Percentiles rank a stretch among this genome's conserved stretches.
Conservation (phyloP, 495 filamentous ascomycete species). For the Apiosordaria backusii region DNA sequence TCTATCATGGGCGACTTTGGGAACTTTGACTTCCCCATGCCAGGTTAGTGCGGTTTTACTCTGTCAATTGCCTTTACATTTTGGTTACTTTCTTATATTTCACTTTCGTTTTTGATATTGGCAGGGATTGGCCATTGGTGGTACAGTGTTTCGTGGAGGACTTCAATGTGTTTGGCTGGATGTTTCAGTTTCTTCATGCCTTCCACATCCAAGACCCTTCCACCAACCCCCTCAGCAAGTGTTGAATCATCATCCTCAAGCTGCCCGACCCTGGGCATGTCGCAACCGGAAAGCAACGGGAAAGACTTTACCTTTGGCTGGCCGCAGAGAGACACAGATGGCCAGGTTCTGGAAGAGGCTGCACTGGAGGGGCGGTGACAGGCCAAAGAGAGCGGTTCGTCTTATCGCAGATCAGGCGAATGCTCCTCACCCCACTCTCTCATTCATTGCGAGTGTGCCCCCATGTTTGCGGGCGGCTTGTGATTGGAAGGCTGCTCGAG, state of each 20-base stretch:
- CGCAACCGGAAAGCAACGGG: neutral
- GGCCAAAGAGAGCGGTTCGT: conserved; percentile 21
- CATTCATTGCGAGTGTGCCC: conserved; percentile 8
- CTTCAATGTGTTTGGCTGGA: neutral
- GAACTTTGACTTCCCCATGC: conserved; percentile 30
- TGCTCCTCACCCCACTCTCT: conserved; percentile 18
- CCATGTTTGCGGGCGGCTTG: conserved; percentile 18
- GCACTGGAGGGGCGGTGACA: conserved; percentile 6
- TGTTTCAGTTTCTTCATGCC: neutral
- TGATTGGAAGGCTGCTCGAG: conserved; percentile 27
- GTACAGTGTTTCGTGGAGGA: neutral
- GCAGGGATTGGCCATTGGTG: neutral
- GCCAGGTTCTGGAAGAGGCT: conserved; percentile 7
- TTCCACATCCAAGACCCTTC: neutral
- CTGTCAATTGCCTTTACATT: too few relatives aligned
- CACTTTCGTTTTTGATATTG: neutral
- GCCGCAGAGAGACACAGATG: conserved; percentile 12
- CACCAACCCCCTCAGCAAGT: neutral
- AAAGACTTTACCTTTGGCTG: neutral
- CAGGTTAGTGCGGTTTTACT: conserved; percentile 22
- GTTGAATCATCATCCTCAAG: neutral
- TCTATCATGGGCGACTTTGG: conserved; percentile 39
- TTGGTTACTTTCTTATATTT: neutral
- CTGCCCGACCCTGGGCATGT: neutral
- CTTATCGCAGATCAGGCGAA: conserved; percentile 30